These are phyloP conservation scores for Pogostemon cablin DNA, from an alignment of 257 asterid genomes.

Conservation along the genomic window DNA sequence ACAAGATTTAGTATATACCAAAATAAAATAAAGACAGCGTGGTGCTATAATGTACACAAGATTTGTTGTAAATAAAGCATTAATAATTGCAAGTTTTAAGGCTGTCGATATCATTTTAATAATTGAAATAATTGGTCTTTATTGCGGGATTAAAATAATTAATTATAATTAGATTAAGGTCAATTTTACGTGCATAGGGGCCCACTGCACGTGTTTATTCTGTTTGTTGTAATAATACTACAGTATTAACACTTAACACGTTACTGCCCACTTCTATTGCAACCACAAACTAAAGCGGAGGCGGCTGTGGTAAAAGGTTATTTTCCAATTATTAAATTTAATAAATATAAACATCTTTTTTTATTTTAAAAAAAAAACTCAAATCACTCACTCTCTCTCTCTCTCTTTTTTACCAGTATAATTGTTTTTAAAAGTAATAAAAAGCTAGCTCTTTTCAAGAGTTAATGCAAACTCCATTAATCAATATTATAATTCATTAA, in stretches of 20 bases:
- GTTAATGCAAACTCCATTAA: too few relatives aligned
- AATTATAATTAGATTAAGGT: conserved; percentile 7
- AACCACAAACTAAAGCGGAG: conserved; percentile 21
- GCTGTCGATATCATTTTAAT: conserved; percentile 20
- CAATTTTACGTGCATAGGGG: conserved; percentile 28
- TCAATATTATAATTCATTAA: too few relatives aligned
- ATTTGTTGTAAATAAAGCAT: conserved; percentile 22
- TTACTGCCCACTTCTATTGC: conserved; percentile 25
- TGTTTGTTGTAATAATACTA: background rate
- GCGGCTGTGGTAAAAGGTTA: conserved; percentile 29
- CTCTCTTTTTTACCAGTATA: too few relatives aligned
- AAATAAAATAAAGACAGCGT: background rate
- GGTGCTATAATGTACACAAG: conserved; percentile 21
- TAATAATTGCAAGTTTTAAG: conserved; percentile 34
- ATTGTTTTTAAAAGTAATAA: too few relatives aligned
- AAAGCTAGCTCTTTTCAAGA: too few relatives aligned
- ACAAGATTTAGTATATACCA: too few relatives aligned
- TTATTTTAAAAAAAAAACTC: too few relatives aligned
- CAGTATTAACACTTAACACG: conserved; percentile 40
- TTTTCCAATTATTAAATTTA: background rate
- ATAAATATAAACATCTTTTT: too few relatives aligned
- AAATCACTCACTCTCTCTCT: too few relatives aligned
- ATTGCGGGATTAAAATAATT: background rate
- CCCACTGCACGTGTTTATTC: conserved; percentile 38
- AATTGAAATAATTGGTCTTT: conserved; percentile 12